Conservation (phyloP, 2,329 filamentous ascomycete species). For the Talaromyces rugulosus region DNA sequence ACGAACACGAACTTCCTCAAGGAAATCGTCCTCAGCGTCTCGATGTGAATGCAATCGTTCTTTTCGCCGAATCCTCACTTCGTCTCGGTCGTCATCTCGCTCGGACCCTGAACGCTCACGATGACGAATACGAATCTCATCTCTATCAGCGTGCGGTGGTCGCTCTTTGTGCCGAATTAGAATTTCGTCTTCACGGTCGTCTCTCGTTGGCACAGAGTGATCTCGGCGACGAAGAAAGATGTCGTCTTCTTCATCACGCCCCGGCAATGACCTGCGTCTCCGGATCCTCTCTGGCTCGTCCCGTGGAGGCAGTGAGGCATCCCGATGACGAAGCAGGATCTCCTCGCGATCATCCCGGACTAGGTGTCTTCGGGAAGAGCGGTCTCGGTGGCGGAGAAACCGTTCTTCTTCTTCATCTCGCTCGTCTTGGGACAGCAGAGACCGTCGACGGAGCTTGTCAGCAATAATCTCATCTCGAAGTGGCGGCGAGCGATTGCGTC, state of each 20-base stretch:
- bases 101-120: slow-evolving; percentile 5
- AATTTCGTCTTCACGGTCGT: slow-evolving; percentile 8
- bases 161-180: background rate
- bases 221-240: slow-evolving; percentile 8
- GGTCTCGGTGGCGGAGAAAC: slow-evolving; percentile 4
- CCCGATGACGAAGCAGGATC: slow-evolving; percentile 6
- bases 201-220: slow-evolving; percentile 6
- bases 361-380: slow-evolving; percentile 1
- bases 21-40: background rate
- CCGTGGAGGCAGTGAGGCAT: slow-evolving; percentile 1
- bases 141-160: background rate
- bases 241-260: slow-evolving; percentile 8
- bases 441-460: slow-evolving; percentile 4
- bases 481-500: background rate
- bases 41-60: slow-evolving; percentile 1
- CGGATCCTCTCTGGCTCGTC: background rate
- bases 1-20: slow-evolving; percentile 6
- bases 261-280: background rate
- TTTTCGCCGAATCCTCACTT: slow-evolving; percentile 5
- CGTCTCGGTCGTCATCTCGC: slow-evolving; percentile 4
- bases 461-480: slow-evolving; percentile 1
- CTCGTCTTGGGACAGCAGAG: slow-evolving; percentile 9
- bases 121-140: slow-evolving; percentile 4
- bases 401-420: slow-evolving; percentile 7
- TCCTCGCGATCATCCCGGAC: slow-evolving; percentile 10